Base-by-base conservation (phyloP, 2,329 filamentous ascomycete species). In the Alternaria consortialis region DNA sequence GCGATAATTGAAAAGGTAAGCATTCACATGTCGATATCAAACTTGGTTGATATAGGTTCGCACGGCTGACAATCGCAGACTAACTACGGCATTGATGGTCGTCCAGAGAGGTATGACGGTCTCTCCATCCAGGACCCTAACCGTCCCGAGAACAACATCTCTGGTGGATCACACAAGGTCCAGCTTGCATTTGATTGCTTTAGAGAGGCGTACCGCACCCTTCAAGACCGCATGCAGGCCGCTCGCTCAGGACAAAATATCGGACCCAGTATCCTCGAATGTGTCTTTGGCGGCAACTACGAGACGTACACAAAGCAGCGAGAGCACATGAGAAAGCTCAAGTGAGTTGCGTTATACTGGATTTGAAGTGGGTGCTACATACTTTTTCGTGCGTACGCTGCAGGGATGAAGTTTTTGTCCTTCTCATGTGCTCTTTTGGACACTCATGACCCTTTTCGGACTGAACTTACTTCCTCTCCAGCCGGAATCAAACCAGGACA, bases 71-170 rank as follows among this genome's bases (percentile, higher is more conserved):
- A 23, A 57, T 43, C 32, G 11, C 53, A 77, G 72, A 63, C 62
- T 3, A 7, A 27, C 1, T 56, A 57, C 23, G 74, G 71, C 20
- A 72, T 77, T 29, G 77, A 77, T 58, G 73, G 71, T 31, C 76
- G 75, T 32, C 53, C 46, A 7, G 72, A 77, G 44, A 74, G 71
- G 52, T 56, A 58, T 6, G 84, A 90, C 52, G 88, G 93, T 1
- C 84, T 99, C 2, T 91, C 90, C 8, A 97, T 99, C 70, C 90
- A 97, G 60, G 95, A 99, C 73, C 95, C 95, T 0, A 97, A 98
- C 77, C 91, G 92, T 60, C 77, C 87, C 0, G 81, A 85, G 27
- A 98, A 98, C 76, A 95, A 99, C 73, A 95, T 99, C 27, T 90
- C 95, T 0, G 93, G 93, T 9, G 94, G 94, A 9, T 95, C 93